Evolutionary conservation across 306 rosid species (phyloP).

Genomic region (Calophaca sinica): DNA sequence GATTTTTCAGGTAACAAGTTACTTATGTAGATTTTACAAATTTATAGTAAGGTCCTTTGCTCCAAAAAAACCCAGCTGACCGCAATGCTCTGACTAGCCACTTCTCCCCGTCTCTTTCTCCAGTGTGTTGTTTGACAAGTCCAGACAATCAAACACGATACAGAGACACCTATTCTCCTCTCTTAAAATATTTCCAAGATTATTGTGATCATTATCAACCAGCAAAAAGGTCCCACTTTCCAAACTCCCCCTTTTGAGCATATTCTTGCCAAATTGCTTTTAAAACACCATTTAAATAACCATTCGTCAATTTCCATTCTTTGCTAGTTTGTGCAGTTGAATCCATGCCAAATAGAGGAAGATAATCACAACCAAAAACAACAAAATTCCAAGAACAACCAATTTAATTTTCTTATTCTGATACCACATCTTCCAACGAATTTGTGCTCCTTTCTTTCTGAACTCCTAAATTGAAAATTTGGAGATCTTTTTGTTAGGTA

Average conservation of each 20-base stretch:
- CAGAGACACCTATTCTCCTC: constrained; percentile 35
- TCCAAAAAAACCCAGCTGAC: no score
- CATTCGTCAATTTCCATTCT: constrained; percentile 38
- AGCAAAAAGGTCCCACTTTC: constrained; percentile 46
- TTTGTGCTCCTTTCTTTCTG: constrained; percentile 71
- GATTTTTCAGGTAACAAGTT: no score
- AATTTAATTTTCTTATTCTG: constrained; percentile 96
- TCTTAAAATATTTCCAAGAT: constrained; percentile 32
- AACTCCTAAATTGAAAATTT: constrained; percentile 71
- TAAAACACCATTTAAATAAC: constrained; percentile 38
- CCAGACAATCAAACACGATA: constrained; percentile 42
- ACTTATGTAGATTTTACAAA: no score
- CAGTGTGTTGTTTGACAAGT: constrained; percentile 49
- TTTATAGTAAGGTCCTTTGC: no score
- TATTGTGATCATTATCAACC: constrained; percentile 29
- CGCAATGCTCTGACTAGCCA: no score
- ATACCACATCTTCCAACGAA: constrained; percentile 92
- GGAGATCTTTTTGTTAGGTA: constrained; percentile 39
- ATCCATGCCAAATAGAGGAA: constrained; percentile 94
- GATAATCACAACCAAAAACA: constrained; percentile 74
- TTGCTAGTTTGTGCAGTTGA: constrained; percentile 77
- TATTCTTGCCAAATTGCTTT: constrained; percentile 38
- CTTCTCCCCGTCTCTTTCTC: no score
- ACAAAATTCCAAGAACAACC: constrained; percentile 77
- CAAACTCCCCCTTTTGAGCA: constrained; percentile 43